phyloP scores from a whole-genome alignment of 768 basidiomycete genomes.

The Hericium erinaceus region DNA sequence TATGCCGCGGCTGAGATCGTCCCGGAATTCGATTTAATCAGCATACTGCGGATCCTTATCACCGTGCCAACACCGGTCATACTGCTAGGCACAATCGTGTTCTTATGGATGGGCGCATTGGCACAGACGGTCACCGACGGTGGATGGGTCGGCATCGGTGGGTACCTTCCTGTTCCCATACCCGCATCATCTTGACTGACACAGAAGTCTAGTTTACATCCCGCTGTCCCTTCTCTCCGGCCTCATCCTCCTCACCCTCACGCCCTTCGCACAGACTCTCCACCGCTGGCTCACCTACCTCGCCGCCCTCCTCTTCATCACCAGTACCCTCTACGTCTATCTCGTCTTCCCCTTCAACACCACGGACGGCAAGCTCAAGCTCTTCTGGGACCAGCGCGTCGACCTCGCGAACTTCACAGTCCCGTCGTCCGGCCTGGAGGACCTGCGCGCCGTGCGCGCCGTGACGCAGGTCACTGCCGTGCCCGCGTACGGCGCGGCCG shows the following conservation, averaged over 20 bases:
- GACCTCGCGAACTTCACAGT: constrained; percentile 27
- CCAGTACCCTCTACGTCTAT: constrained; percentile 31
- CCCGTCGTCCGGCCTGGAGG: not conserved
- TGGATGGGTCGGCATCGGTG: constrained; percentile 38
- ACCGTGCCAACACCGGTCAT: constrained; percentile 44
- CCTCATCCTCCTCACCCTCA: not conserved
- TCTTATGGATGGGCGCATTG: constrained; percentile 32
- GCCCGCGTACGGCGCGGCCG: not conserved
- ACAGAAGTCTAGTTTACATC: not conserved
- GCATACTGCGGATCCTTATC: not conserved
- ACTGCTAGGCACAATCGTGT: constrained; percentile 38
- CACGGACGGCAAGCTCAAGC: constrained; percentile 49
- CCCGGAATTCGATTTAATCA: too few relatives aligned
- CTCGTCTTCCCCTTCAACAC: constrained; percentile 51
- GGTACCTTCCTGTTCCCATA: constrained; percentile 8
- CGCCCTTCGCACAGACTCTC: constrained; percentile 11
- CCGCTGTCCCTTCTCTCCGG: not conserved
- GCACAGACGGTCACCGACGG: constrained; percentile 60
- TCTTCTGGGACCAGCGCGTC: constrained; percentile 61
- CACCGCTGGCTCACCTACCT: constrained; percentile 3
- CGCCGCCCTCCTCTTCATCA: constrained; percentile 23
- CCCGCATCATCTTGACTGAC: not conserved
- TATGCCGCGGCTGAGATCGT: not conserved
- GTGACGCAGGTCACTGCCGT: not conserved
- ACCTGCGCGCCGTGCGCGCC: not conserved